These are phyloP conservation scores for Coemansia sp. DNA, from an alignment of 192 early-diverging fungal genomes.

Conservation along the genomic window DNA sequence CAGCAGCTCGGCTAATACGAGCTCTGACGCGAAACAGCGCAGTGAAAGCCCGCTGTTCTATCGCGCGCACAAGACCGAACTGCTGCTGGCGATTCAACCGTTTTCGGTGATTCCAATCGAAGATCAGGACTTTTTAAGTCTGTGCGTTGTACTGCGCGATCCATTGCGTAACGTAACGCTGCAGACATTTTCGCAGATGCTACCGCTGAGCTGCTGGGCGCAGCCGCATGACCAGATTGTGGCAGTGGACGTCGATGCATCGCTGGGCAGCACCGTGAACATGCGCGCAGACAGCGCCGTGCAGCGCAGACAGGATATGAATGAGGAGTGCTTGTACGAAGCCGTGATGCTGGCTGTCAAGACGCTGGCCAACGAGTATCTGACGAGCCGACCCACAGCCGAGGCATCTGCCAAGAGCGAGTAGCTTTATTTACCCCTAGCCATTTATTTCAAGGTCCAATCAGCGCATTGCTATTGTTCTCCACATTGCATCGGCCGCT, in stretches of 20 bases:
- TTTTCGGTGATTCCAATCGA: slow-evolving; percentile 52
- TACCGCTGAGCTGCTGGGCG: slow-evolving; percentile 53
- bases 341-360: slow-evolving; percentile 54
- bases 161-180: slow-evolving; percentile 34
- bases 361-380: slow-evolving; percentile 51
- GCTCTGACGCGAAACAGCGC: background rate
- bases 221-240: slow-evolving; percentile 55
- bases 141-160: slow-evolving; percentile 50
- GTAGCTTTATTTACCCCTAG: background rate
- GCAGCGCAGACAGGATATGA: slow-evolving; percentile 52
- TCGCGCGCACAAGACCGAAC: slow-evolving; percentile 45
- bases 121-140: slow-evolving; percentile 44
- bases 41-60: slow-evolving; percentile 46
- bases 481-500: background rate
- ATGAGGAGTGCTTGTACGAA: slow-evolving; percentile 54
- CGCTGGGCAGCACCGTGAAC: slow-evolving; percentile 44
- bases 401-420: background rate
- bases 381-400: slow-evolving; percentile 32
- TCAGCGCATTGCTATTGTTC: background rate
- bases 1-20: background rate
- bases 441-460: background rate
- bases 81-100: slow-evolving; percentile 50
- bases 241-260: slow-evolving; percentile 44
- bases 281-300: slow-evolving; percentile 36
- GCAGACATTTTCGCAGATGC: slow-evolving; percentile 57